These are phyloP conservation scores for Pichia paraexigua DNA, from an alignment of 805 yeast genomes.

Conservation along the genomic window DNA sequence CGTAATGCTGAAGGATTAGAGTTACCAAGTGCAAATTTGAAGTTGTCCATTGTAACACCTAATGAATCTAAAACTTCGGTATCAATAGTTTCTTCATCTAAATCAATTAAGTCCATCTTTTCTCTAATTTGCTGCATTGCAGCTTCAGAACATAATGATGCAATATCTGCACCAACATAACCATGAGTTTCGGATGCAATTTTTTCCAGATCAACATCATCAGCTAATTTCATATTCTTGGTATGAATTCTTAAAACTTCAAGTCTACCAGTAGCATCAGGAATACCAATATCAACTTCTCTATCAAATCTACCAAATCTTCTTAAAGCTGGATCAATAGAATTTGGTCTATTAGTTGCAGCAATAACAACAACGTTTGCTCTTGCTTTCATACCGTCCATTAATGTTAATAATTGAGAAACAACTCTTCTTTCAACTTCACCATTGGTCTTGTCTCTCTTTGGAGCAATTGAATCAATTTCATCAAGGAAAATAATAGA, in stretches of 20 bases:
- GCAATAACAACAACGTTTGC: slow-evolving; percentile 97
- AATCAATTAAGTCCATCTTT: slow-evolving; percentile 95
- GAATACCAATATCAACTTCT: slow-evolving; percentile 84
- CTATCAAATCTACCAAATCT: slow-evolving; percentile 82
- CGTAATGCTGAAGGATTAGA: slow-evolving; percentile 98
- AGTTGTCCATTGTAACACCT: slow-evolving; percentile 98
- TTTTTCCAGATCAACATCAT: slow-evolving; percentile 90
- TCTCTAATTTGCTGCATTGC: slow-evolving; percentile 99
- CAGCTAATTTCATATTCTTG: slow-evolving; percentile 94
- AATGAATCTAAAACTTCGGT: slow-evolving; percentile 93
- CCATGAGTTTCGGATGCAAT: slow-evolving; percentile 98
- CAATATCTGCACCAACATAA: slow-evolving; percentile 98
- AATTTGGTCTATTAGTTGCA: slow-evolving; percentile 86
- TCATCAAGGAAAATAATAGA: slow-evolving; percentile 97
- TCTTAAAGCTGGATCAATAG: slow-evolving; percentile 79
- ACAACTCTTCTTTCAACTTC: slow-evolving; percentile 99
- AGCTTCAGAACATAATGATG: slow-evolving; percentile 98
- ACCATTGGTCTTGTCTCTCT: slow-evolving; percentile 99
- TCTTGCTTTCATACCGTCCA: slow-evolving; percentile 99
- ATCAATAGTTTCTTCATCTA: slow-evolving; percentile 94
- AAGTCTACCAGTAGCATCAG: slow-evolving; percentile 97
- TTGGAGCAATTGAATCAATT: slow-evolving; percentile 98
- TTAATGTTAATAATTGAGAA: slow-evolving; percentile 90
- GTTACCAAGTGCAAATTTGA: slow-evolving; percentile 94
- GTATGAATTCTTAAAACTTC: slow-evolving; percentile 97